Conservation (phyloP, 2,329 filamentous ascomycete genomes). For the Aspergillus alliaceus region DNA sequence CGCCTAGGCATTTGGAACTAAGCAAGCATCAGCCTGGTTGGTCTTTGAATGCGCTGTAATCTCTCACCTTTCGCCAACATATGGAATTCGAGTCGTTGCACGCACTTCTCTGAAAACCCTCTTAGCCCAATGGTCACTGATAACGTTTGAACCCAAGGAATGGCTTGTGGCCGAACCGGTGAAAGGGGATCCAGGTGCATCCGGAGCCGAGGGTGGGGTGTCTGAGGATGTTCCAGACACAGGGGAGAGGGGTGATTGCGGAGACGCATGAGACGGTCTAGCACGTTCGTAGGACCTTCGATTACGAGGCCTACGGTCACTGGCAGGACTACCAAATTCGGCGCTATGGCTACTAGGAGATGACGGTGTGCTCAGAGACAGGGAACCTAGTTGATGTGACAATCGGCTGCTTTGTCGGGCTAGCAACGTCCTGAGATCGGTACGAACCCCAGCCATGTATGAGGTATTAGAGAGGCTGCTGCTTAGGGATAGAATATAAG, state of each 20-base stretch:
- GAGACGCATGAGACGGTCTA: constrained; percentile 27
- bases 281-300: constrained; percentile 38
- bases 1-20: constrained; percentile 40
- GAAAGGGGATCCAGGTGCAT: constrained; percentile 35
- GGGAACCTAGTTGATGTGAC: constrained; percentile 23
- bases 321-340: constrained; percentile 28
- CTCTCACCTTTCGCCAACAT: constrained; percentile 31
- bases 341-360: constrained; percentile 26
- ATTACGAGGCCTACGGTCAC: constrained; percentile 27
- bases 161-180: constrained; percentile 33
- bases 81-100: constrained; percentile 30
- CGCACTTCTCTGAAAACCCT: constrained; percentile 35
- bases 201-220: constrained; percentile 31
- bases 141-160: constrained; percentile 27
- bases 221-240: constrained; percentile 31
- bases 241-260: constrained; percentile 29
- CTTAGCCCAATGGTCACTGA: constrained; percentile 44
- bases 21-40: constrained; percentile 1
- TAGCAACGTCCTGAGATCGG: constrained; percentile 27
- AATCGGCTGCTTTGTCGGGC: constrained; percentile 31
- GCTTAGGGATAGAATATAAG: not conserved
- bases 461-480: constrained; percentile 29
- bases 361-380: constrained; percentile 27
- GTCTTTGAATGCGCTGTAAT: not conserved
- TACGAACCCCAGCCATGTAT: constrained; percentile 27